Conservation (phyloP, 345 rosid genomes). For the Bruguiera parviflora region DNA sequence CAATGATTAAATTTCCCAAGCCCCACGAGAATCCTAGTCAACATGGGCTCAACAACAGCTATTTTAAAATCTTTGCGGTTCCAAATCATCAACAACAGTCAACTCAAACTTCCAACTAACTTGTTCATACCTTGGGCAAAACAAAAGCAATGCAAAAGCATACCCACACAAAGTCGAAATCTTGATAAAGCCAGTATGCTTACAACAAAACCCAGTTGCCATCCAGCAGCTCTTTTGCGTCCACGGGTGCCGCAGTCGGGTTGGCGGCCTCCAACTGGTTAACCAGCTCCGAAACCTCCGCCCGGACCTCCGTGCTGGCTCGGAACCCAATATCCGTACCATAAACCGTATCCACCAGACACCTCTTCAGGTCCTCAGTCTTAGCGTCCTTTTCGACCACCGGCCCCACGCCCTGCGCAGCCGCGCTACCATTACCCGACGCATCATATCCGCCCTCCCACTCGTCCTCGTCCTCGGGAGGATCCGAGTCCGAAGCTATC, state of each 20-base stretch:
- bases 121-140: no score
- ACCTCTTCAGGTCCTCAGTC: constrained; percentile 63
- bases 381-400: constrained; percentile 22
- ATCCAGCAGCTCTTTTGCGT: constrained; percentile 61
- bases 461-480: constrained; percentile 78
- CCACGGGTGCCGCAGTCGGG: constrained; percentile 68
- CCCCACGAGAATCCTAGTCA: no score
- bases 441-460: constrained; percentile 49
- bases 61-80: no score
- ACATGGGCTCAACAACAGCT: no score
- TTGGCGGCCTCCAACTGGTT: constrained; percentile 78
- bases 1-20: no score
- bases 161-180: neutral
- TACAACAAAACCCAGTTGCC: constrained; percentile 94
- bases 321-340: constrained; percentile 79
- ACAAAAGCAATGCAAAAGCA: neutral
- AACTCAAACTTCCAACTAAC: no score
- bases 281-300: constrained; percentile 83
- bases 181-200: constrained; percentile 24
- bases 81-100: no score
- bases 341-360: constrained; percentile 76
- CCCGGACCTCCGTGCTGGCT: constrained; percentile 65
- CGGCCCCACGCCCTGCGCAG: constrained; percentile 8
- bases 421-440: constrained; percentile 44
- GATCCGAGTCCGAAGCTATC: constrained; percentile 60